These are phyloP conservation scores for Vigna reflexopilosa DNA, from an alignment of 306 rosid species.

Conservation along the genomic window DNA sequence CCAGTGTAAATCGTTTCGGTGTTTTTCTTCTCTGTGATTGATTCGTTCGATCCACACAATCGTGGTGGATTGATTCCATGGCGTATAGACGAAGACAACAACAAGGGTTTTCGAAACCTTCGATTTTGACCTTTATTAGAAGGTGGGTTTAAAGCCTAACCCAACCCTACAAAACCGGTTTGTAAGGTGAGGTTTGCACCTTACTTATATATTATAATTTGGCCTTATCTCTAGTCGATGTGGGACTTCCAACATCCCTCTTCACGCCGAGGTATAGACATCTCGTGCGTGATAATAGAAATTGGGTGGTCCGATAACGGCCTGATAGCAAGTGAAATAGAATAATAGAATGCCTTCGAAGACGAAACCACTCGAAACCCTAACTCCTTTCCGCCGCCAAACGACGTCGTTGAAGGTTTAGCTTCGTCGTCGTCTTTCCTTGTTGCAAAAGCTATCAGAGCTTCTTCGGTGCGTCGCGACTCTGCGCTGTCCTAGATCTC, in stretches of 20 bases:
- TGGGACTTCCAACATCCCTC: too few relatives aligned
- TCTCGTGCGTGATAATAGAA: too few relatives aligned
- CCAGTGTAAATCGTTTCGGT: background rate
- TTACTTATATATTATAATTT: too few relatives aligned
- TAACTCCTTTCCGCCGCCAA: slow-evolving; percentile 25
- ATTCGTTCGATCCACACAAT: slow-evolving; percentile 18
- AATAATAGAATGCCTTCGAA: slow-evolving; percentile 9
- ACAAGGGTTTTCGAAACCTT: slow-evolving; percentile 50
- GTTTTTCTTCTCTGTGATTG: background rate
- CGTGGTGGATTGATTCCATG: slow-evolving; percentile 48
- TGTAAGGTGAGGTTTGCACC: too few relatives aligned
- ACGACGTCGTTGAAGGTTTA: slow-evolving; percentile 27
- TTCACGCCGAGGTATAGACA: too few relatives aligned
- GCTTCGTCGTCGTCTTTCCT: slow-evolving; percentile 64
- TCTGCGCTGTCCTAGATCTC: slow-evolving; percentile 77
- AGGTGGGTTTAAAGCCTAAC: too few relatives aligned
- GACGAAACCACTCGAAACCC: slow-evolving; percentile 48
- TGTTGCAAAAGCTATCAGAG: slow-evolving; percentile 92
- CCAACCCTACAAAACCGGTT: too few relatives aligned
- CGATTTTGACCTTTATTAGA: slow-evolving; percentile 8
- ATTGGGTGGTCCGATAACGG: too few relatives aligned
- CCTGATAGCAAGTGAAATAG: too few relatives aligned
- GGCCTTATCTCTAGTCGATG: too few relatives aligned
- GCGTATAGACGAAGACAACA: slow-evolving; percentile 77
- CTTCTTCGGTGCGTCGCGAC: slow-evolving; percentile 85